Base-by-base conservation (phyloP, 768 basidiomycete genomes). In the Lentinula boryana region DNA sequence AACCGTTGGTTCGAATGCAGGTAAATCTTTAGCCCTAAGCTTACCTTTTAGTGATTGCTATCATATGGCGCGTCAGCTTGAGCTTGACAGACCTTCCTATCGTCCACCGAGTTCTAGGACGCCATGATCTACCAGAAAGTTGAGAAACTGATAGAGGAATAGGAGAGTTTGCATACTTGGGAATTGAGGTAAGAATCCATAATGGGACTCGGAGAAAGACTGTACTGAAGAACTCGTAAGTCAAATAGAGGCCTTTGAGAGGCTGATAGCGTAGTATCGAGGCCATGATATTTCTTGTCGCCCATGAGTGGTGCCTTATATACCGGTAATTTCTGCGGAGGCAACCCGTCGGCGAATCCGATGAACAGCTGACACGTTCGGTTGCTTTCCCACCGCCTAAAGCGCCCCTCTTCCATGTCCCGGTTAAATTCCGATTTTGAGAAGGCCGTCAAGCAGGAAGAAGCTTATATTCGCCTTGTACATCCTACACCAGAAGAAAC, bases 401-500 rank as follows among this genome's bases (percentile, higher is more conserved):
- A 38, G 36, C 27, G 27, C 27, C 0, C 27, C 6, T 38, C 27
- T 51, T 32, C 33, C 50, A 51, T 35, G 38, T 36, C 55, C 64
- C 78, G 75, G 75, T 68, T 72, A 50, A 74, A 76, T 52, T 70
- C 76, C 56, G 79, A 84, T 66, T 82, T 84, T 72, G 74, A 84
- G 64, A 81, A 76, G 9, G 78, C 77, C 1, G 79, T 89, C 48
- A 78, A 78, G 67, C 84, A 94, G 70, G 92, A 94, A 71, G 83
- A 83, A 60, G 82, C 75, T 10, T 83, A 86, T 64, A 78, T 93
- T 36, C 79, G 78, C 48, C 75, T 74, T 53, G 74, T 89, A 15
- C 85, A 94, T 68, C 93, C 92, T 6, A 88, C 86, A 0, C 71
- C 83, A 15, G 87, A 86, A 5, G 93, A 95, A 62, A 83, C 93